Base-by-base conservation (phyloP, 2,329 filamentous ascomycete genomes). In the Claviceps monticola region DNA sequence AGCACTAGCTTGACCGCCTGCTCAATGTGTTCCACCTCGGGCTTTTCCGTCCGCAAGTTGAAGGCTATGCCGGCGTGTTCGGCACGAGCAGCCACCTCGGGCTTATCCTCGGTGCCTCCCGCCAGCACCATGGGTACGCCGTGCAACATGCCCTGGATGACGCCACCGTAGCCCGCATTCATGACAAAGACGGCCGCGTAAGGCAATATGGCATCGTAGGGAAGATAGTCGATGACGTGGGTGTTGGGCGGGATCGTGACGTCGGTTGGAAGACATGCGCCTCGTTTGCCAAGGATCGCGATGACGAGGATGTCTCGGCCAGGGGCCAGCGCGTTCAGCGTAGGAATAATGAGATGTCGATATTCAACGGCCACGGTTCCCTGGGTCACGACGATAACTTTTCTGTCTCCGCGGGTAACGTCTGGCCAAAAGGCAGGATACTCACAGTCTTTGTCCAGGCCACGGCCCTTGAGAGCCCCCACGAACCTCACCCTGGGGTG, bases 101-200 rank as follows among this genome's bases (percentile, higher is more conserved):
- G 60, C 59, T 73, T 73, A 47, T 71, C 70, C 38, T 67, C 67
- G 23, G 60, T 64, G 17, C 61, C 58, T 1, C 74, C 73, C 0
- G 71, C 67, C 23, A 75, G 59, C 2, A 77, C 68, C 58, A 75
- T 66, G 1, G 74, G 73, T 19, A 74, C 68, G 0, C 71, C 71
- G 51, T 71, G 67, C 34, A 66, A 63, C 2, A 75, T 59, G 2
- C 66, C 67, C 51, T 75, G 71, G 21, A 68, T 64, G 47, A 74
- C 66, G 1, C 70, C 71, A 4, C 73, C 71, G 51, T 73, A 77
- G 3, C 74, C 73, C 11, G 68, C 74, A 47, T 76, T 77, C 11
- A 66, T 67, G 16, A 77, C 63, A 29, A 76, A 72, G 0, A 73
- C 64, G 42, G 68, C 71, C 36, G 64, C 63, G 57, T 74, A 54